These are phyloP conservation scores for Gorgonomyces haynaldii DNA, from an alignment of 192 early-diverging fungal species.

Conservation along the genomic window DNA sequence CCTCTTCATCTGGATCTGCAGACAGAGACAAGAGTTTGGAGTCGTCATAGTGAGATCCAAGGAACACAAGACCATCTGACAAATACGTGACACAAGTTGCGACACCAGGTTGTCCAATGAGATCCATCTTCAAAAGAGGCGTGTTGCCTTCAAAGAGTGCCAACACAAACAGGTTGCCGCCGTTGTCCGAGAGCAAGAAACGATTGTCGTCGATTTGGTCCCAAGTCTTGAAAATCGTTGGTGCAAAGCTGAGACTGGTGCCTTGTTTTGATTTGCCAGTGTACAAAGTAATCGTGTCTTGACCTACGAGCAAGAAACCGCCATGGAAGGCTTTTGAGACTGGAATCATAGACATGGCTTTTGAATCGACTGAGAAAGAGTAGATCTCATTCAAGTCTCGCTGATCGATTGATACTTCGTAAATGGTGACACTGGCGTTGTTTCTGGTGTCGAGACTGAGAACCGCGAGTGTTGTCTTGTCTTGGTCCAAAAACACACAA, in stretches of 20 bases:
- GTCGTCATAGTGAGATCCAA: conserved; percentile 81
- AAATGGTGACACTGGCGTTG: background rate
- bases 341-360: background rate
- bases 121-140: background rate
- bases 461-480: no score
- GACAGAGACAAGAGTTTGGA: conserved; percentile 61
- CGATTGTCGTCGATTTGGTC: conserved; percentile 23
- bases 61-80: conserved; percentile 53
- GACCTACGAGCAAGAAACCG: background rate
- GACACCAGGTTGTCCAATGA: conserved; percentile 17
- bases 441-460: no score
- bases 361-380: background rate
- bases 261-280: background rate
- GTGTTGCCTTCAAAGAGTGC: background rate
- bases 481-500: background rate
- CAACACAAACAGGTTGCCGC: conserved; percentile 45
- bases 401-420: background rate
- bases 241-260: conserved; percentile 1
- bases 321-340: background rate
- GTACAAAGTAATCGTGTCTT: background rate
- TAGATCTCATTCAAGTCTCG: background rate
- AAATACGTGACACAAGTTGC: conserved; percentile 55
- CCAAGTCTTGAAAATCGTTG: conserved; percentile 30
- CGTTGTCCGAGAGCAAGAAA: conserved; percentile 60
- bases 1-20: conserved; percentile 14